Conservation (phyloP, 495 filamentous ascomycete species). For the Pseudomonodictys pantanalensis region DNA sequence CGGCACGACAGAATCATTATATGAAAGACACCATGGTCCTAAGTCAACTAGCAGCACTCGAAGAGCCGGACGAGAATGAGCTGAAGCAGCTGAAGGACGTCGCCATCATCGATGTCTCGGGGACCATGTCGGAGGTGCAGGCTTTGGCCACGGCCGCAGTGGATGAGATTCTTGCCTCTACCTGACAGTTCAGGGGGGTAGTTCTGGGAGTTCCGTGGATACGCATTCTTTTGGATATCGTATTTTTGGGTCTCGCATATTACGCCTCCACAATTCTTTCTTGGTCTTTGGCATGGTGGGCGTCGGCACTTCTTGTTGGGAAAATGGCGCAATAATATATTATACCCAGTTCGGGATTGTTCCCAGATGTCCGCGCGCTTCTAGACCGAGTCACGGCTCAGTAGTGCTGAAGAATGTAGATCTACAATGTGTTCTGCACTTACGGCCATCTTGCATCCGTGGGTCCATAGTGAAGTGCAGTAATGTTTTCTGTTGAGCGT, state of each 20-base stretch:
- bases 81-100: slow-evolving; percentile 59
- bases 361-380: not conserved
- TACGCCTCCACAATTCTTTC: not conserved
- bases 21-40: slow-evolving; percentile 99
- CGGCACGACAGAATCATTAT: slow-evolving; percentile 75
- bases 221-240: not conserved
- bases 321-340: slow-evolving; percentile 31
- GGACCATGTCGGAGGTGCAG: slow-evolving; percentile 63
- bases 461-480: no score
- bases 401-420: not conserved
- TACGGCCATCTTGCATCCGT: not conserved
- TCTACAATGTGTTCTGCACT: not conserved
- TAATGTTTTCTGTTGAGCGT: not conserved
- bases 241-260: not conserved
- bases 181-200: not conserved
- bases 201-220: not conserved
- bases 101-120: slow-evolving; percentile 75
- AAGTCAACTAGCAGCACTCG: slow-evolving; percentile 80
- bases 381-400: not conserved
- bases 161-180: slow-evolving; percentile 20
- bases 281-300: slow-evolving; percentile 26
- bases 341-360: slow-evolving; percentile 24
- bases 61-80: slow-evolving; percentile 75
- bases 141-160: slow-evolving; percentile 47
- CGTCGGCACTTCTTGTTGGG: slow-evolving; percentile 11